Base-by-base conservation (phyloP, 2,329 filamentous ascomycete genomes). In the Botryotinia globosa region DNA sequence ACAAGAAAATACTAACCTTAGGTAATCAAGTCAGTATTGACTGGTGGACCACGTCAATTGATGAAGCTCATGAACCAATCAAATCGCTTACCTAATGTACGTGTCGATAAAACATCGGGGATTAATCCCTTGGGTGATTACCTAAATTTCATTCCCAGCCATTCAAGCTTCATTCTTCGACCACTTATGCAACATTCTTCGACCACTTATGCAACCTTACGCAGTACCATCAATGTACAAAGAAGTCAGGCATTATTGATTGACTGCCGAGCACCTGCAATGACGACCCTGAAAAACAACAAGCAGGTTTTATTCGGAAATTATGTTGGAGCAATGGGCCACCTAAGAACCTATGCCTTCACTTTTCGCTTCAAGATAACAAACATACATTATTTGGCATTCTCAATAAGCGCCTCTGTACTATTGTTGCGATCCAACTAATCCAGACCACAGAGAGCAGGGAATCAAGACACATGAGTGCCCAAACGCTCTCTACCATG, bases 401-500 rank as follows among this genome's bases (percentile, higher is more conserved):
- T 1, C 22, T 16, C 20, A 32, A 61, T 44, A 69, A n/a, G 25
- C 39, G 39, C 37, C 54, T 14, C 29, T 10, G 42, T 39, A 8
- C 66, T 61, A 51, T 16, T n/a, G 48, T 29, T 25, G 29, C 7
- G 20, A 16, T n/a, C 56, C 51, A 32, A 48, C 29, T 29, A 20
- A 70, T 45, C 3, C 37, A 32, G 14, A 14, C 51, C 51, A 56
- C 18, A 25, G 51, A 56, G 51, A 29, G 51, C 51, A 29, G 51
- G n/a, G n/a, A 56, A 56, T 29, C n/a, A 56, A 29, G n/a, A 56
- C 25, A 29, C 51, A n/a, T 56, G 51, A 56, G 65, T 6, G 18
- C n/a, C n/a, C 65, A n/a, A 48, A n/a, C 42, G 12, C 25, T 29
- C 16, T 69, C 54, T 79, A 95, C 89, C 89, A 93, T 72, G 87